These are phyloP conservation scores for Nematocida homosporus DNA, from an alignment of 371 early-diverging fungal genomes.

Conservation along the genomic window DNA sequence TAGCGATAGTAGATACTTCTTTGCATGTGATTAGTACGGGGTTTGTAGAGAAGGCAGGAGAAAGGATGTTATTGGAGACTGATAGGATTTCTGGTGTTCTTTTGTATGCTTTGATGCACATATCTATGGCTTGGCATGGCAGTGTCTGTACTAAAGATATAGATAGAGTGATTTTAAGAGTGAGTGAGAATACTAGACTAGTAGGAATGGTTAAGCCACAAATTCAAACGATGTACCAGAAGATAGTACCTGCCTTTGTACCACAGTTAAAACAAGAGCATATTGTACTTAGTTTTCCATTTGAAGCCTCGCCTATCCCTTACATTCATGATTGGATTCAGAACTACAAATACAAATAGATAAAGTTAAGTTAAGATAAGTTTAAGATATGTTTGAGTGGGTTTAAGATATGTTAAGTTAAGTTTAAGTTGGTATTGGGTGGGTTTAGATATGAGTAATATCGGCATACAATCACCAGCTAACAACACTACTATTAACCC, in stretches of 20 bases:
- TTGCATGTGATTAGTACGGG: neutral
- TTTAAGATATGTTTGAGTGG: too few relatives aligned
- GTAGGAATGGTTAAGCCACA: neutral
- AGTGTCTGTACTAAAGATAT: neutral
- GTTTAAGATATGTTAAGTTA: too few relatives aligned
- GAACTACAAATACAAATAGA: constrained; percentile 3
- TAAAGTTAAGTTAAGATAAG: too few relatives aligned
- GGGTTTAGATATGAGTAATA: too few relatives aligned
- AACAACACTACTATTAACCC: too few relatives aligned
- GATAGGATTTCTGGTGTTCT: constrained; percentile 2
- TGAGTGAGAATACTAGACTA: neutral
- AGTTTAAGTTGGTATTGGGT: too few relatives aligned
- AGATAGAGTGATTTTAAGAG: neutral
- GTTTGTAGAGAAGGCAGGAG: neutral
- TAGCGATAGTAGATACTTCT: neutral
- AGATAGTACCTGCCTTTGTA: neutral
- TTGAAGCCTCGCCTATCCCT: neutral
- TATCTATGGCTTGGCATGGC: neutral
- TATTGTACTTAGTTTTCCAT: neutral
- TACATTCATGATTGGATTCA: neutral
- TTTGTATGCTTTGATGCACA: neutral
- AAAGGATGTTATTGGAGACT: neutral
- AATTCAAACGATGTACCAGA: constrained; percentile 6
- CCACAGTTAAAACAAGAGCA: neutral
- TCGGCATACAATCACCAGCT: too few relatives aligned